These are phyloP conservation scores for Aspergillus indologenus DNA, from an alignment of 495 filamentous ascomycete species.

Conservation along the genomic window DNA sequence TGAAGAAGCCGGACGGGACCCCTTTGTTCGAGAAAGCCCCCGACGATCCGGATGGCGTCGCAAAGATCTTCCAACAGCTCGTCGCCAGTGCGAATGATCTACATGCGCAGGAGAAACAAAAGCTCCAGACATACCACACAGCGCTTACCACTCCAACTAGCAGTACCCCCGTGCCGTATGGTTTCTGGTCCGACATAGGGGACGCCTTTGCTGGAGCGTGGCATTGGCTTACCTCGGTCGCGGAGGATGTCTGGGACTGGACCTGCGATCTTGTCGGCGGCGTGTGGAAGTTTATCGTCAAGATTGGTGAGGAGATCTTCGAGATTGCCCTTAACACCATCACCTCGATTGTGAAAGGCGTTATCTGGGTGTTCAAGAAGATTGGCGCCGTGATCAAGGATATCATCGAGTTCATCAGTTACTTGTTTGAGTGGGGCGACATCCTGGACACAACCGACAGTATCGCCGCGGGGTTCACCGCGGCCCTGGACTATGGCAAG, in stretches of 20 bases:
- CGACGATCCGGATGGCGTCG: too few relatives aligned
- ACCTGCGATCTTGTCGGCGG: neutral
- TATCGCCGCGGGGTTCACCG: neutral
- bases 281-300: neutral
- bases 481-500: neutral
- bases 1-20: neutral
- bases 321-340: neutral
- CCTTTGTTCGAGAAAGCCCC: neutral
- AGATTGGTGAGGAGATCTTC: neutral
- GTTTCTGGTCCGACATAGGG: neutral
- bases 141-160: neutral
- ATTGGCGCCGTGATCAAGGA: neutral
- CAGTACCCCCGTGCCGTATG: too few relatives aligned
- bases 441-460: neutral
- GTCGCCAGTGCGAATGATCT: neutral
- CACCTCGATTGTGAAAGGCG: neutral
- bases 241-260: neutral
- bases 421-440: neutral
- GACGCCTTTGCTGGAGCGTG: neutral
- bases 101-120: neutral
- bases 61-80: neutral
- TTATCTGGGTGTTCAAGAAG: neutral
- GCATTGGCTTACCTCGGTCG: neutral
- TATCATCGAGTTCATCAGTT: neutral
- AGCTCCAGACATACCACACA: neutral